phyloP scores from a whole-genome alignment of 2,329 filamentous ascomycete genomes.

The Dryadomyces quercivorus region DNA sequence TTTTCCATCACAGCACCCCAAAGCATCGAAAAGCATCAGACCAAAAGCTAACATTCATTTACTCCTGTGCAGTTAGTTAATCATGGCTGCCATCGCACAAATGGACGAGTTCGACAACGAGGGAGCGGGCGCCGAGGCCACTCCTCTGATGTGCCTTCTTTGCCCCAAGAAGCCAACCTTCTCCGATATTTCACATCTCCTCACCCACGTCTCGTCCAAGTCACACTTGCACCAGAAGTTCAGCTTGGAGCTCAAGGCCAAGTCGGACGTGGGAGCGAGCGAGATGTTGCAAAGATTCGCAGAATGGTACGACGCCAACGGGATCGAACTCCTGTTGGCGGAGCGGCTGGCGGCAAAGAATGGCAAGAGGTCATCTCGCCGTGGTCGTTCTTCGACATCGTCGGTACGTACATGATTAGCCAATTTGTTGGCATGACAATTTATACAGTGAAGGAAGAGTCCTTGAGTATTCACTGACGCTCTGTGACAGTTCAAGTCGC shows the following conservation, averaged over 20 bases:
- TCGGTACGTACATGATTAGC: conserved; percentile 5
- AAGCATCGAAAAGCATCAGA: not conserved
- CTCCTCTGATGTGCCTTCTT: conserved; percentile 69
- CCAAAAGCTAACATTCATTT: not conserved
- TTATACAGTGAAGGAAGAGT: not conserved
- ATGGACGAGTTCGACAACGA: conserved; percentile 11
- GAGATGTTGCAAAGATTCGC: conserved; percentile 56
- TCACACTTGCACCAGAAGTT: conserved; percentile 80
- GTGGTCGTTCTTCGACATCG: conserved; percentile 12
- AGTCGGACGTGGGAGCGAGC: conserved; percentile 53
- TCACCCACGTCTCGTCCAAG: conserved; percentile 88
- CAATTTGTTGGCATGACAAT: not conserved
- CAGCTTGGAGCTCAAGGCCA: conserved; percentile 62
- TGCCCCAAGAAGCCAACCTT: conserved; percentile 72
- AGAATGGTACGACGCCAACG: conserved; percentile 62
- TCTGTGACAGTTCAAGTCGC: not conserved
- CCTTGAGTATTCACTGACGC: not conserved
- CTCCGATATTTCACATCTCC: conserved; percentile 80
- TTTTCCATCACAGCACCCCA: conserved; percentile 3
- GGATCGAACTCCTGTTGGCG: conserved; percentile 60
- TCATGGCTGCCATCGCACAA: conserved; percentile 24
- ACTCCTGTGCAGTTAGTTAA: conserved; percentile 3
- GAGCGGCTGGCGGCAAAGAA: conserved; percentile 70
- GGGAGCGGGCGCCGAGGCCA: conserved; percentile 18
- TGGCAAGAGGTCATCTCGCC: conserved; percentile 33